Evolutionary conservation across 345 rosid species (phyloP).

Genomic region (Draba incana): DNA sequence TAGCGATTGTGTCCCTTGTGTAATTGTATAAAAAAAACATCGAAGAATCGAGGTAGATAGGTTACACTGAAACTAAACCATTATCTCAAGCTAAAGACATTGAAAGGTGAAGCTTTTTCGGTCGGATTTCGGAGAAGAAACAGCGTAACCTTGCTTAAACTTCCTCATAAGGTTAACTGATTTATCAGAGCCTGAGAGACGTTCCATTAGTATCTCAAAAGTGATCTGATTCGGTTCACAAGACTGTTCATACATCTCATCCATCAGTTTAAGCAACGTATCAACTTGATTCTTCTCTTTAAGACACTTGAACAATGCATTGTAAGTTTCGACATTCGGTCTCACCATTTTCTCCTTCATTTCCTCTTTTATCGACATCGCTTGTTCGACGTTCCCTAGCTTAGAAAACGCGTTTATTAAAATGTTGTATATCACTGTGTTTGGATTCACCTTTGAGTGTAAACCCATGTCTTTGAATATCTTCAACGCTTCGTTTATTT

Average conservation of each 20-base stretch:
- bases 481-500: constrained; percentile 64
- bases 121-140: constrained; percentile 35
- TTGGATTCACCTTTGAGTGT: constrained; percentile 54
- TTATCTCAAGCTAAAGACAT: constrained; percentile 25
- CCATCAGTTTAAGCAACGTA: constrained; percentile 61
- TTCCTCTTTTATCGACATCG: constrained; percentile 59
- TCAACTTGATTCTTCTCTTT: constrained; percentile 51
- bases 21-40: constrained; percentile 9
- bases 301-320: constrained; percentile 72
- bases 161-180: constrained; percentile 52
- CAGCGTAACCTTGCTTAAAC: constrained; percentile 53
- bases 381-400: constrained; percentile 48
- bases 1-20: not conserved
- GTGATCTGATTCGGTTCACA: constrained; percentile 75
- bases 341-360: constrained; percentile 63
- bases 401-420: constrained; percentile 64
- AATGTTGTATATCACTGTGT: constrained; percentile 70
- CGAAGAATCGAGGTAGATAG: not conserved
- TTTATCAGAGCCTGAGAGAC: constrained; percentile 68
- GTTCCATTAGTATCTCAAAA: constrained; percentile 67
- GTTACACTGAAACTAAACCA: not conserved
- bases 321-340: constrained; percentile 66
- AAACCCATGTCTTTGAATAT: constrained; percentile 56
- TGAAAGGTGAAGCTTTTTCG: constrained; percentile 14
- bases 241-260: constrained; percentile 60